Conservation (phyloP, 108 stramenopile species). For the Mediolabrus comicus region DNA sequence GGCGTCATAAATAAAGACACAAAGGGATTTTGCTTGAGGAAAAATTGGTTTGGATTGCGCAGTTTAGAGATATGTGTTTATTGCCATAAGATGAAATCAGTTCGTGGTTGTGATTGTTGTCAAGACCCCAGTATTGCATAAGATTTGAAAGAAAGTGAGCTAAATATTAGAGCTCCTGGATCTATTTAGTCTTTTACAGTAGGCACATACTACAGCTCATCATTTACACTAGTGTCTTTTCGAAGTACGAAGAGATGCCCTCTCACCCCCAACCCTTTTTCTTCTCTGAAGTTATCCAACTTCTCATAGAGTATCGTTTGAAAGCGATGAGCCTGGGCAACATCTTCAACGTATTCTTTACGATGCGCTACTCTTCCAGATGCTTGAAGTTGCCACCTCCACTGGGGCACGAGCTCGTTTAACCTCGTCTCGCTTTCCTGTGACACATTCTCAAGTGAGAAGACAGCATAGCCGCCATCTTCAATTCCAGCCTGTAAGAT, state of each 20-base stretch:
- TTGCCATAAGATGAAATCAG: neutral
- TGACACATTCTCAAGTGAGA: slow-evolving; percentile 72
- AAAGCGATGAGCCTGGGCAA: slow-evolving; percentile 37
- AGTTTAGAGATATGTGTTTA: neutral
- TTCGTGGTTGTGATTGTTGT: neutral
- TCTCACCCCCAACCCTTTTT: slow-evolving; percentile 56
- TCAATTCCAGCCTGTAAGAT: slow-evolving; percentile 50
- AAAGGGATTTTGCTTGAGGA: neutral
- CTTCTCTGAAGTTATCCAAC: slow-evolving; percentile 62
- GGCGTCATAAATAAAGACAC: slow-evolving; percentile 56
- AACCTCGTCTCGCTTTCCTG: slow-evolving; percentile 51
- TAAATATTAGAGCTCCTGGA: neutral
- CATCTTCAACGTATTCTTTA: slow-evolving; percentile 51
- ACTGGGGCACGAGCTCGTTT: slow-evolving; percentile 57
- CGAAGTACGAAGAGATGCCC: slow-evolving; percentile 67
- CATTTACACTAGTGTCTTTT: slow-evolving; percentile 22
- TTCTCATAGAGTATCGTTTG: slow-evolving; percentile 57
- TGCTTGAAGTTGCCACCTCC: slow-evolving; percentile 77
- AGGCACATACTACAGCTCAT: slow-evolving; percentile 13
- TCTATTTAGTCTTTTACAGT: neutral
- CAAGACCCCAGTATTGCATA: neutral
- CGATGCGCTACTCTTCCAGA: slow-evolving; percentile 74
- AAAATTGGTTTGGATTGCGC: neutral
- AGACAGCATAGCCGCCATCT: slow-evolving; percentile 55
- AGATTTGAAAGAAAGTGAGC: neutral